Evolutionary conservation across 1,139 yeast species (phyloP), one percentile per base, ranked within the genome.

Genomic region (Williopsis jadinii): DNA sequence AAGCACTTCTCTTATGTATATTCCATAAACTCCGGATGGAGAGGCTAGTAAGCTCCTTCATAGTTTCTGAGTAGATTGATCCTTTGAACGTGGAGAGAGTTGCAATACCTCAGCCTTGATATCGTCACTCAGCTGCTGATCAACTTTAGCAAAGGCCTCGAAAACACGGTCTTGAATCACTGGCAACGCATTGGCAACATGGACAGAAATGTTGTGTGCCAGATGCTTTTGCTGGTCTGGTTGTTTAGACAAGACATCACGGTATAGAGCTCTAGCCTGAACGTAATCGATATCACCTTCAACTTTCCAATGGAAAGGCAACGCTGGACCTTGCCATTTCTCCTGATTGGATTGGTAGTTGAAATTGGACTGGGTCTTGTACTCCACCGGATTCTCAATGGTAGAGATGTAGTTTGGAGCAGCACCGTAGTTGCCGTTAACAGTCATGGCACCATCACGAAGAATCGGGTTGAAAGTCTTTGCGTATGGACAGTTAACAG

Each of bases 361-460:
- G 41, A 62, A 49, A 43, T 58, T 58, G 41, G 61, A 47, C 42
- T 57, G 48, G 64, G 78, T 75, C 55, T 71, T 71, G 56, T 78
- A 53, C 44, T 84, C 68, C 38, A 62, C 61, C 41, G 82, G 67
- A 47, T 53, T 58, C 36, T 56, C 56, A 36, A 55, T 40, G 32
- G 82, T 69, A 41, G 81, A 80, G 54, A 79, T 68, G 64, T 84
- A 84, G 67, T 87, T 88, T 60, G 97, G 95, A 56, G 77, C 75
- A 44, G 78, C 63, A 40, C 97, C 97, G 62, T 84, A 76, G 74
- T 90, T 90, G 45, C 88, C 92, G 61, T 84, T 80, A 42, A 86
- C 87, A 47, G 66, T 67, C 94, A 86, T 83, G 40, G 78, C 73
- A 61, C 97, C 97, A 61, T 88, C 97, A 65, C 97, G 80, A 60